A percentile compares a stretch with the other conserved stretches of the same genome.
Conservation (phyloP, 208 protist species). For the Leishmania gerbilli region DNA sequence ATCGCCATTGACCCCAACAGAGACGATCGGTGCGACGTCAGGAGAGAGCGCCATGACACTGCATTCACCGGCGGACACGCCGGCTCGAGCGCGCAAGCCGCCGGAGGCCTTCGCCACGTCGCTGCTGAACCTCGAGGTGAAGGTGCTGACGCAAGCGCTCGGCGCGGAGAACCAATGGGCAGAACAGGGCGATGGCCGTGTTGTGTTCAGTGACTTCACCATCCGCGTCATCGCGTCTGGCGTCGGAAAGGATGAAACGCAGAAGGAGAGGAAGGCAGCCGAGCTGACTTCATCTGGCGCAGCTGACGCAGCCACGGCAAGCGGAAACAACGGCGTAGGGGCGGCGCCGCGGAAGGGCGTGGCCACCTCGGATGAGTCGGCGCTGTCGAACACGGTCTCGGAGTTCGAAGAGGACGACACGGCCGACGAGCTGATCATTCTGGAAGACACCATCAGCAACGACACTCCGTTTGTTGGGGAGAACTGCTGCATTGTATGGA, state of each 20-base stretch:
- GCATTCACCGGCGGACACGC: background rate
- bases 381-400: conserved; percentile 14
- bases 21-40: background rate
- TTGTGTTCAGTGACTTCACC: conserved; percentile 63
- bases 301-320: background rate
- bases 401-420: conserved; percentile 27
- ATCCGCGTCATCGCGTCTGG: conserved; percentile 50
- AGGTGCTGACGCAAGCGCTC: conserved; percentile 70
- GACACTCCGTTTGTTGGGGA: conserved; percentile 84
- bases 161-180: conserved; percentile 76
- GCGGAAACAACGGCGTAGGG: background rate
- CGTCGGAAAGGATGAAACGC: background rate
- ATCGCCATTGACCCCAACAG: background rate
- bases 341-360: background rate
- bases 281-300: background rate
- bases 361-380: background rate
- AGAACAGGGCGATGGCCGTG: conserved; percentile 60
- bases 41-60: background rate
- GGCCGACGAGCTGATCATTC: conserved; percentile 44
- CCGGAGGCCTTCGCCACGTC: conserved; percentile 13
- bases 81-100: background rate
- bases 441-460: conserved; percentile 73
- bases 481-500: conserved; percentile 90
- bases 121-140: conserved; percentile 74
- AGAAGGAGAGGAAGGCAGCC: conserved; percentile 5